Conservation (phyloP, 2,329 filamentous ascomycete genomes). For the Ophiostoma perfectum region DNA sequence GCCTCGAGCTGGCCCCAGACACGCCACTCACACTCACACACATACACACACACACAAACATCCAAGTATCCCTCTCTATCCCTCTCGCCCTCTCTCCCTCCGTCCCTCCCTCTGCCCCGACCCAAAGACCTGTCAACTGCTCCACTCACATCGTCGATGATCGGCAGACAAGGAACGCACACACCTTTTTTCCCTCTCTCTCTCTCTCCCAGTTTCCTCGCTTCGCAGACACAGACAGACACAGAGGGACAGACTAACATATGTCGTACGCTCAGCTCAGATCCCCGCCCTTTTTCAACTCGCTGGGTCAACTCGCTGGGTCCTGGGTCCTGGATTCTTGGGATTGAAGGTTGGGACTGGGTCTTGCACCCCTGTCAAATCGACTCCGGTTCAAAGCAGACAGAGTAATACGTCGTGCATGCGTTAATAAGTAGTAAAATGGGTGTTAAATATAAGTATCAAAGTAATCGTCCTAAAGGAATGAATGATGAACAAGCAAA, state of each 20-base stretch:
- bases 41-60: background rate
- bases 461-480: too few relatives aligned
- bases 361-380: background rate
- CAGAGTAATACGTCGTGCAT: too few relatives aligned
- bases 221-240: too few relatives aligned
- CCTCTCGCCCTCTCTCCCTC: background rate
- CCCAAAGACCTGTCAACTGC: slow-evolving; percentile 1
- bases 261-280: background rate
- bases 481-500: background rate
- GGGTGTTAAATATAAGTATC: too few relatives aligned
- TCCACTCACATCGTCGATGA: slow-evolving; percentile 6
- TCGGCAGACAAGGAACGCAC: slow-evolving; percentile 8
- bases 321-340: background rate
- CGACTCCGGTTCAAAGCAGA: background rate
- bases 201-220: too few relatives aligned
- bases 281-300: background rate
- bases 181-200: background rate
- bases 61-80: background rate
- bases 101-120: background rate
- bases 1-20: slow-evolving; percentile 6
- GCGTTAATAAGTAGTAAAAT: too few relatives aligned
- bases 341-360: background rate
- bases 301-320: background rate
- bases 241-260: too few relatives aligned
- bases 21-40: background rate